A percentile compares a stretch with the other conserved stretches of the same genome.
Evolutionary conservation across 2,329 filamentous ascomycete species (phyloP).

Genomic region (Atkinsonella hypoxylon): DNA sequence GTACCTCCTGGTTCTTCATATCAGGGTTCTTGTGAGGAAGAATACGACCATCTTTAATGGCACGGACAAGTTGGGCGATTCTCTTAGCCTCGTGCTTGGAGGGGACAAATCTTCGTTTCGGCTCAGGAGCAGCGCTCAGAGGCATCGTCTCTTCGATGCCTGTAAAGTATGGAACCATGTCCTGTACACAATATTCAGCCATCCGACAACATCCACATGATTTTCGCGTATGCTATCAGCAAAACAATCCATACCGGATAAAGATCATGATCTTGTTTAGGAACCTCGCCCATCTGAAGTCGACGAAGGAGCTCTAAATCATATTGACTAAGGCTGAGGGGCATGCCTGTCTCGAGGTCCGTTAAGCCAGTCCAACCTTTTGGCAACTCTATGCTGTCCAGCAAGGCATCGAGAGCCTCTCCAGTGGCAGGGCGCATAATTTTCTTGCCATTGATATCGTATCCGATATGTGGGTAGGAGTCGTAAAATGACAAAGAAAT

Average conservation of each 20-base stretch:
- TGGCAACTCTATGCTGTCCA: slow-evolving; percentile 93
- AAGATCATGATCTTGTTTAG: slow-evolving; percentile 80
- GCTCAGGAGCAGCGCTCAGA: slow-evolving; percentile 84
- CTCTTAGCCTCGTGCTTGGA: slow-evolving; percentile 96
- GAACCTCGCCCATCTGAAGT: slow-evolving; percentile 78
- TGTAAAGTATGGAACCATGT: slow-evolving; percentile 90
- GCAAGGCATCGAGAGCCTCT: slow-evolving; percentile 79
- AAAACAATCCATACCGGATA: slow-evolving; percentile 53
- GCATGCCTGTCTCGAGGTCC: slow-evolving; percentile 87
- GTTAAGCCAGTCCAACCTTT: slow-evolving; percentile 96
- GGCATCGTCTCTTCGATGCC: slow-evolving; percentile 89
- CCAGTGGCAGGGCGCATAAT: slow-evolving; percentile 93
- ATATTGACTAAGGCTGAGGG: slow-evolving; percentile 73
- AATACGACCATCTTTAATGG: slow-evolving; percentile 88
- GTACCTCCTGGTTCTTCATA: slow-evolving; percentile 55
- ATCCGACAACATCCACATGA: background rate
- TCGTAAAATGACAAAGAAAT: slow-evolving; percentile 95
- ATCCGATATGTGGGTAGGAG: slow-evolving; percentile 94
- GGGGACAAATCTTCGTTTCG: slow-evolving; percentile 87
- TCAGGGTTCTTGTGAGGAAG: slow-evolving; percentile 73
- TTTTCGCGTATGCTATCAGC: no score
- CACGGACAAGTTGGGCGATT: slow-evolving; percentile 93
- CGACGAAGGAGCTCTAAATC: slow-evolving; percentile 82
- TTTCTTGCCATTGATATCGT: slow-evolving; percentile 97
- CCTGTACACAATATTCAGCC: slow-evolving; percentile 27